Evolutionary conservation across 140 eudicot genomes (phyloP), one percentile per base, ranked within the genome.

Genomic region (Flaveria floridana): DNA sequence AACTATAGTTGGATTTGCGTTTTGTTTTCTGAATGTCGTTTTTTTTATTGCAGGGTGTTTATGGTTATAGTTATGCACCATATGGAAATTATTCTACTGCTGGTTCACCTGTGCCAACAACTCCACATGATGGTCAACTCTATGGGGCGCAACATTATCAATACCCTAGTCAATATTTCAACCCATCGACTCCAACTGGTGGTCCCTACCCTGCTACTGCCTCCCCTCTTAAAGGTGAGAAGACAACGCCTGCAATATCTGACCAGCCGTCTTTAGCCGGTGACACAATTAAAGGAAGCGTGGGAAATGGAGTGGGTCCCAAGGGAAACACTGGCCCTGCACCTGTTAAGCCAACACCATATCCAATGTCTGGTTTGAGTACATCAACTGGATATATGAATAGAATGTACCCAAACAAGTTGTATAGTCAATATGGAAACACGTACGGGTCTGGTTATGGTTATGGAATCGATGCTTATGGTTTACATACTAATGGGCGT

Each of bases 91-190:
- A 84, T 72, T 79, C 95, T 8, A 84, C 95, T 23, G 74, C 87
- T 12, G 83, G 79, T 46, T 80, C 93, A 3, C 87, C 87, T 50
- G 78, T 85, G 41, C 41, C 41, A 34, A 34, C 41, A 34, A 34
- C 41, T 13, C 90, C 89, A 41, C 90, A 87, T 52, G 96, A 89
- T 78, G 92, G 87, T 18, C 94, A 87, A 76, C 72, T 83, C 6
- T 87, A 87, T 73, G 91, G 87, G 12, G 77, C 91, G 28, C 95
- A 90, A 55, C 91, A 82, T 7, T 90, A 86, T 73, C 96, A 86
- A 62, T 90, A 88, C 37, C 95, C 91, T 0, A 52, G 79, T 70
- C 82, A 81, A 0, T 90, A 82, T 80, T 88, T 78, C 59, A 89
- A 81, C 42, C 78, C 87, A 4, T 21, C 64, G 21, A 65, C 91